Percentiles rank a stretch among this genome's conserved stretches.
Evolutionary conservation across 23 red algal genomes (phyloP).

Genomic region (Gracilaria vermiculophylla): DNA sequence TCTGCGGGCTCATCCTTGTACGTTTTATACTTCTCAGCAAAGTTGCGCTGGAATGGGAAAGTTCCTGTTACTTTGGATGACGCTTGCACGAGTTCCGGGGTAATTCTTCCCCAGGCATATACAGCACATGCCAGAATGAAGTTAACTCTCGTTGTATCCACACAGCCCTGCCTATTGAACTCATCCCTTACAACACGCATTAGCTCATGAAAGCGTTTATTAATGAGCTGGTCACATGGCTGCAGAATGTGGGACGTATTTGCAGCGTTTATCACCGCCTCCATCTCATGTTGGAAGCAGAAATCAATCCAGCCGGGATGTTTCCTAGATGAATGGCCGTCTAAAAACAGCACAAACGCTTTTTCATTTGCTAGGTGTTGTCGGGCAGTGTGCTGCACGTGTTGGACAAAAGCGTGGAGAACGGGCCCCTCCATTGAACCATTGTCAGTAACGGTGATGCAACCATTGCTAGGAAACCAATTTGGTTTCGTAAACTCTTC

Average conservation of each 20-base stretch:
- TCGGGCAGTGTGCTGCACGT: not conserved
- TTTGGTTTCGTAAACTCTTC: not conserved
- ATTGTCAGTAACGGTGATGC: not conserved
- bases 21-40: too few species aligned
- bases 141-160: not conserved
- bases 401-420: not conserved
- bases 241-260: conserved; percentile 12
- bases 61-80: conserved; percentile 16
- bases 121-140: not conserved
- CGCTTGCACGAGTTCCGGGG: not conserved
- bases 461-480: not conserved
- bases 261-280: not conserved
- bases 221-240: conserved; percentile 6
- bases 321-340: conserved; percentile 24
- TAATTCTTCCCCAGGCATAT: not conserved
- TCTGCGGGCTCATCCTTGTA: too few species aligned
- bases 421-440: not conserved
- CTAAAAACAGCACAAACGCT: conserved; percentile 2
- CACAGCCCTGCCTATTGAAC: not conserved
- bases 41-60: not conserved
- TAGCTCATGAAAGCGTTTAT: not conserved
- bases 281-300: not conserved
- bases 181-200: not conserved
- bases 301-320: not conserved
- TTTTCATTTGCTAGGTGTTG: not conserved